Base-by-base conservation (phyloP, 768 basidiomycete species). In the Ramaria sp. region DNA sequence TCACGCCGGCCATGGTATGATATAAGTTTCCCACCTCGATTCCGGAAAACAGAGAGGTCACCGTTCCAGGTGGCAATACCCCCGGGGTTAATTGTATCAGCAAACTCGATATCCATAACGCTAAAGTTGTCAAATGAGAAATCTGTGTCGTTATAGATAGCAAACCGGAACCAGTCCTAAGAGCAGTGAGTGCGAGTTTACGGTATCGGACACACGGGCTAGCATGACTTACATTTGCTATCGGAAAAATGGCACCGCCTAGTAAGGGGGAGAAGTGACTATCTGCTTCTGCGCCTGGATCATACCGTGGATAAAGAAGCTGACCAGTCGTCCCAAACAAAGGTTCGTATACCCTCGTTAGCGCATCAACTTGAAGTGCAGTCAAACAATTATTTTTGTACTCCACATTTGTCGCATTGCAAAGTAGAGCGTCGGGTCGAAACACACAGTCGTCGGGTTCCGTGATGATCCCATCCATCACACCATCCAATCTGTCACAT, bases 401-500 rank as follows among this genome's bases (percentile, higher is more conserved):
- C 5, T 30, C 20, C 22, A 22, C 30, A 33, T 57, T 15, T 7
- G 33, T 24, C 13, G 24, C 53, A 33, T 47, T 53, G 51, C 69
- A 70, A 2, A 63, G 58, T 30, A 70, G 50, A 0, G 65, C 63
- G 33, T 67, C 66, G 7, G 68, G 67, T 4, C 66, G 64, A 59
- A 70, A 69, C 43, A 59, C 54, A 55, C 67, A 68, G 13, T 55
- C 42, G 31, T 64, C 62, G 1, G 67, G 67, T 42, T 67, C 65
- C 19, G 60, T 57, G 47, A 70, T 67, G 53, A 70, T 64, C 9
- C 66, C 65, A 58, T 70, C 69, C 1, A 61, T 22, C 38, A 68
- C 64, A 13, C 69, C 69, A 55, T 70, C 69, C 20, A 68, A 45
- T 3, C 34, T 61, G 50, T 70, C 69, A 51, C 69, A 70, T 55